These are phyloP conservation scores for Pseudevernia furfuracea DNA, from an alignment of 495 filamentous ascomycete species.

Conservation along the genomic window DNA sequence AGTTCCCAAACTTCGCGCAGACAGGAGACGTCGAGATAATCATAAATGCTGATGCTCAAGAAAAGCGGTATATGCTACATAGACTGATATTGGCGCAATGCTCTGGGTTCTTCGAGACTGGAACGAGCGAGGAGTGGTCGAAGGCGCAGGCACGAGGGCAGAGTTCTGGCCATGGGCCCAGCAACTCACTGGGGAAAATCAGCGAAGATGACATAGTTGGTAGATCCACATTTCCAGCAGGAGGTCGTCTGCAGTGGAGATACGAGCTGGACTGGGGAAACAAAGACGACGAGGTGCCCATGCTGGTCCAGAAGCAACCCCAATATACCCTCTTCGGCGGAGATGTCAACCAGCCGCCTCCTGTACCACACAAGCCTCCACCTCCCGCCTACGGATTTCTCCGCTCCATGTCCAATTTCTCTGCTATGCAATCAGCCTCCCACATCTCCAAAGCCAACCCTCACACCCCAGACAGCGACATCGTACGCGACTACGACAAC, in stretches of 20 bases:
- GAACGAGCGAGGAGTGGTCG: slow-evolving; percentile 81
- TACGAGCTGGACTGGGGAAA: slow-evolving; percentile 79
- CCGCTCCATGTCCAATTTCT: slow-evolving; percentile 72
- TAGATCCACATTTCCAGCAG: slow-evolving; percentile 16
- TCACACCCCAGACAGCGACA: slow-evolving; percentile 52
- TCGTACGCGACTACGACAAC: slow-evolving; percentile 86
- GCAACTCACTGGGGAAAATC: slow-evolving; percentile 45
- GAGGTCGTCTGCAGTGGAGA: slow-evolving; percentile 61
- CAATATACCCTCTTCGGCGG: slow-evolving; percentile 44
- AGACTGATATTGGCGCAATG: slow-evolving; percentile 76
- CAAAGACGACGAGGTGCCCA: slow-evolving; percentile 69
- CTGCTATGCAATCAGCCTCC: slow-evolving; percentile 48
- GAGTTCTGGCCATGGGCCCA: slow-evolving; percentile 22
- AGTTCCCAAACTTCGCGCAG: slow-evolving; percentile 84
- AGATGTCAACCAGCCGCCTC: slow-evolving; percentile 34
- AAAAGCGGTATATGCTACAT: slow-evolving; percentile 79
- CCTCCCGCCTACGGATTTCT: slow-evolving; percentile 63
- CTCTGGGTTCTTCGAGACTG: slow-evolving; percentile 88
- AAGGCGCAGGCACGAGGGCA: slow-evolving; percentile 38
- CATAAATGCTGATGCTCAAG: slow-evolving; percentile 60
- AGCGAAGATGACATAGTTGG: slow-evolving; percentile 47
- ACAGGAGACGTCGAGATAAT: slow-evolving; percentile 88
- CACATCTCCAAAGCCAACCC: slow-evolving; percentile 34
- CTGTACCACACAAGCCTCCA: slow-evolving; percentile 47
- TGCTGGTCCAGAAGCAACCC: slow-evolving; percentile 68